Percentiles rank a stretch among this genome's conserved stretches.
These are phyloP conservation scores for Carex kokanica DNA, from an alignment of 176 grass and related monocot species.

Conservation along the genomic window DNA sequence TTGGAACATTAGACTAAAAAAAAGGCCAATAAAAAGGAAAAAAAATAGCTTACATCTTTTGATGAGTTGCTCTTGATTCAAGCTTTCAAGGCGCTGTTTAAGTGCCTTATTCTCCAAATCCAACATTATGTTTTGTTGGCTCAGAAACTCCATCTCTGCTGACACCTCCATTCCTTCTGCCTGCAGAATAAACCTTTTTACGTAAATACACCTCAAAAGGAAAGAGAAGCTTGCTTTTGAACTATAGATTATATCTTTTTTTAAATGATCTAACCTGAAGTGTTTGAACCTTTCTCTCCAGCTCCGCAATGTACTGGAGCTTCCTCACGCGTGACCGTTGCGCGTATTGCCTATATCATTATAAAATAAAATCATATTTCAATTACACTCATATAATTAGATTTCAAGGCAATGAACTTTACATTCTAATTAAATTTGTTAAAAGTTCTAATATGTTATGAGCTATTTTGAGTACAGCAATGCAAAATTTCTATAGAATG, in stretches of 20 bases:
- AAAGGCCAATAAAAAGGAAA: neutral
- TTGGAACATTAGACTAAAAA: neutral
- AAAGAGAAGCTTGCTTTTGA: neutral
- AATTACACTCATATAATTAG: neutral
- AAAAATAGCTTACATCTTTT: conserved; percentile 64
- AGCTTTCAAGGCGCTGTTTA: conserved; percentile 81
- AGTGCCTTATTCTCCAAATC: conserved; percentile 93
- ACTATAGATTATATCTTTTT: neutral
- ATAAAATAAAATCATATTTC: neutral
- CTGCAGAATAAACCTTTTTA: conserved; percentile 36
- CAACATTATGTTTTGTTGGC: conserved; percentile 87
- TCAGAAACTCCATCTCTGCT: conserved; percentile 93
- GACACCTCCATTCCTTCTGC: conserved; percentile 70
- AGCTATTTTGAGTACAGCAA: neutral
- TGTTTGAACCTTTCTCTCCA: conserved; percentile 82
- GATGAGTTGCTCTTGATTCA: conserved; percentile 85
- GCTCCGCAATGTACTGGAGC: conserved; percentile 97
- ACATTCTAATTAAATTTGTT: neutral
- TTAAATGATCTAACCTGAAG: conserved; percentile 50
- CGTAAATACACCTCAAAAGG: neutral
- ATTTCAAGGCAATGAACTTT: neutral
- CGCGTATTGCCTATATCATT: conserved; percentile 76
- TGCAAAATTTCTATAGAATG: neutral
- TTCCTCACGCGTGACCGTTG: conserved; percentile 89
- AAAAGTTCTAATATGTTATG: neutral